Evolutionary conservation across 768 basidiomycete genomes (phyloP).

Genomic region (Lentinula sp.): DNA sequence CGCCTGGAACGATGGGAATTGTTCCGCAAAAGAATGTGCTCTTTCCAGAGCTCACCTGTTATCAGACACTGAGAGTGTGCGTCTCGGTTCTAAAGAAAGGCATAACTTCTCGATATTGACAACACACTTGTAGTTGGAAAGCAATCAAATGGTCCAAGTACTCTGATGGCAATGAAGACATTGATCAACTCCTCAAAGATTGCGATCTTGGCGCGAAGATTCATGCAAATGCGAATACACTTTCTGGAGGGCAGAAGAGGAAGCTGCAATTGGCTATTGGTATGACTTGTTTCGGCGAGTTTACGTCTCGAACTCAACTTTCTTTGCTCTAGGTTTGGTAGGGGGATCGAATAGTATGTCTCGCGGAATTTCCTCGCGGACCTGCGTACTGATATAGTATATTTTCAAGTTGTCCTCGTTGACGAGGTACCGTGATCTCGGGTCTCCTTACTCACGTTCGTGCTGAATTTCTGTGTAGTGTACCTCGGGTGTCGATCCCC

Average conservation of each 20-base stretch:
- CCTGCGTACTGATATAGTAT: background rate
- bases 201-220: conserved; percentile 74
- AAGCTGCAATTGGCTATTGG: conserved; percentile 75
- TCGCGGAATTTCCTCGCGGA: background rate
- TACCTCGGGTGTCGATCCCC: conserved; percentile 78
- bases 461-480: conserved; percentile 25
- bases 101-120: background rate
- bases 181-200: conserved; percentile 58
- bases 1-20: conserved; percentile 66
- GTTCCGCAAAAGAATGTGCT: conserved; percentile 83
- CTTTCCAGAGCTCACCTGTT: conserved; percentile 68
- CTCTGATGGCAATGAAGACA: conserved; percentile 44
- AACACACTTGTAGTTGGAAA: conserved; percentile 34
- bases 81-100: background rate
- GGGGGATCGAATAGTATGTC: conserved; percentile 66
- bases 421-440: conserved; percentile 33
- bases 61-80: conserved; percentile 58
- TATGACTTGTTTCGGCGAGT: background rate
- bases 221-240: conserved; percentile 54
- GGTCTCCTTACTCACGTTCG: too few species aligned
- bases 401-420: conserved; percentile 41
- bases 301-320: background rate
- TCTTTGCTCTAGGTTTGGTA: conserved; percentile 40
- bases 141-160: conserved; percentile 60
- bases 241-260: conserved; percentile 79